Conservation (phyloP, 2,329 filamentous ascomycete genomes). For the Capronia coronata region DNA sequence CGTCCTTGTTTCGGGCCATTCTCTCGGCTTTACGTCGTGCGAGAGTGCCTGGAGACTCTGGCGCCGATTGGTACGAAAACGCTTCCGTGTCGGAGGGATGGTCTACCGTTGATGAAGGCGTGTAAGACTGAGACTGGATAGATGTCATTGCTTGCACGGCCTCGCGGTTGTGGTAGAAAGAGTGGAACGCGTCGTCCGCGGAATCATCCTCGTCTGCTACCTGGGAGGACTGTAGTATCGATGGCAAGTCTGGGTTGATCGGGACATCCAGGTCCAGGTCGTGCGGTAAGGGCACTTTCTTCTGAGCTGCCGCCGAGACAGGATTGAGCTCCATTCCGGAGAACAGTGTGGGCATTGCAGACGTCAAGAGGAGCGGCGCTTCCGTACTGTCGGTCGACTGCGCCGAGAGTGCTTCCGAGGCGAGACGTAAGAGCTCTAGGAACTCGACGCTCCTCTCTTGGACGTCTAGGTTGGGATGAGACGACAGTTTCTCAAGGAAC, state of each 20-base stretch:
- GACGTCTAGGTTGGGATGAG: constrained; percentile 84
- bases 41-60: constrained; percentile 63
- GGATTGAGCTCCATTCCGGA: constrained; percentile 84
- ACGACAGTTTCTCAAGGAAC: constrained; percentile 68
- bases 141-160: constrained; percentile 22
- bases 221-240: constrained; percentile 53
- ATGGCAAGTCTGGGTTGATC: constrained; percentile 68
- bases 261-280: constrained; percentile 72
- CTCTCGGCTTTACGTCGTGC: constrained; percentile 70
- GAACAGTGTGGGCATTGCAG: constrained; percentile 85
- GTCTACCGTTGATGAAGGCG: constrained; percentile 6
- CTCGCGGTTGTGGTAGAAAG: constrained; percentile 38
- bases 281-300: constrained; percentile 72
- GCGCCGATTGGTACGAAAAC: constrained; percentile 43
- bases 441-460: constrained; percentile 94
- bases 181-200: constrained; percentile 44
- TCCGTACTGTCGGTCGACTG: constrained; percentile 40
- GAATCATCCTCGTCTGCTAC: constrained; percentile 35
- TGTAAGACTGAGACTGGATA: constrained; percentile 11
- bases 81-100: constrained; percentile 18
- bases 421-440: constrained; percentile 78
- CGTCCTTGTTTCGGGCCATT: constrained; percentile 75
- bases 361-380: constrained; percentile 75
- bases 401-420: constrained; percentile 61
- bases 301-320: constrained; percentile 73